Conservation (phyloP, 202 grass and related monocot species). For the Bolboschoenoplectus hybrid region DNA sequence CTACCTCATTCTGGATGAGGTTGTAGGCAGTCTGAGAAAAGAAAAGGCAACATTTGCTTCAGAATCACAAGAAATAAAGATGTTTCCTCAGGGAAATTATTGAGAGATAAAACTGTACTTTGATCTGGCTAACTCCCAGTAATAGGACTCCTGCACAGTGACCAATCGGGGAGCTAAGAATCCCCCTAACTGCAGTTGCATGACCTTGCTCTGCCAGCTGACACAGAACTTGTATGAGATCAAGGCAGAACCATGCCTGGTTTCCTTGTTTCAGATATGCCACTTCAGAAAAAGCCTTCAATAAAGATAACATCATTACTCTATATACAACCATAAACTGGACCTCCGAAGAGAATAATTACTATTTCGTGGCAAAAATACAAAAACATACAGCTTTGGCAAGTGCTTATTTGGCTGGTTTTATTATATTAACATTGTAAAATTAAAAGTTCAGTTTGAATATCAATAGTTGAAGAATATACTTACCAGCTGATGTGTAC, state of each 20-base stretch:
- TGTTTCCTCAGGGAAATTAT: constrained; percentile 19
- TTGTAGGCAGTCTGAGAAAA: constrained; percentile 86
- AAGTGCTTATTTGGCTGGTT: not conserved
- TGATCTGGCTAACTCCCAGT: constrained; percentile 79
- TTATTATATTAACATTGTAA: not conserved
- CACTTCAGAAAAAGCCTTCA: constrained; percentile 64
- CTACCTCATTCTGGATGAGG: constrained; percentile 81
- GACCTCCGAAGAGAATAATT: not conserved
- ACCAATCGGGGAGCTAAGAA: constrained; percentile 67
- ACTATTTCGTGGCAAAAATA: constrained; percentile 24
- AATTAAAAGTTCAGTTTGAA: not conserved
- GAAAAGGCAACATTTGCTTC: constrained; percentile 31
- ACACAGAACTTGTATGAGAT: constrained; percentile 81
- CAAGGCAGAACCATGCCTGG: constrained; percentile 84
- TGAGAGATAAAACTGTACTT: constrained; percentile 51
- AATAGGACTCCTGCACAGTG: constrained; percentile 78
- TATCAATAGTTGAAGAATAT: constrained; percentile 2
- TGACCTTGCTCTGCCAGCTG: constrained; percentile 80
- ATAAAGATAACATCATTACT: constrained; percentile 44
- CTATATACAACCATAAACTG: constrained; percentile 1
- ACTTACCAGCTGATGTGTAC: constrained; percentile 63
- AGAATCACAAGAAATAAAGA: constrained; percentile 21
- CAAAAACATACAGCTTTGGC: constrained; percentile 4
- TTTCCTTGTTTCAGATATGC: constrained; percentile 59
- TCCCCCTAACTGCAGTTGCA: constrained; percentile 52